These are phyloP conservation scores for Cyclotella baltica DNA, from an alignment of 108 stramenopile species.

Conservation along the genomic window DNA sequence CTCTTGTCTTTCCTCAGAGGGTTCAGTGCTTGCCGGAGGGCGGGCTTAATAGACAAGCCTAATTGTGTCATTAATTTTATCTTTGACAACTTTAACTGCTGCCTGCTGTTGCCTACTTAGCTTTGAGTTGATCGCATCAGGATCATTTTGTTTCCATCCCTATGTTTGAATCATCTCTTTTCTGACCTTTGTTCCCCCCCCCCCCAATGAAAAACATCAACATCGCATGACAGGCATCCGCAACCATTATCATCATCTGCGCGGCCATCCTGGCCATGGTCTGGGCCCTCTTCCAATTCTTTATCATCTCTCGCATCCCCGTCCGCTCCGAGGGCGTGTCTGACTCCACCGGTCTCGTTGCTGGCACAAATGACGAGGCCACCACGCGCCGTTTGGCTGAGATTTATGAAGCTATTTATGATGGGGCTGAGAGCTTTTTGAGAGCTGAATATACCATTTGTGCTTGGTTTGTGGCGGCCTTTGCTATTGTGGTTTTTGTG, in stretches of 20 bases:
- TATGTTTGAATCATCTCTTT: not conserved
- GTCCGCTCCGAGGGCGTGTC: conserved; percentile 63
- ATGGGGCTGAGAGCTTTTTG: conserved; percentile 96
- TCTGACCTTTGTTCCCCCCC: not conserved
- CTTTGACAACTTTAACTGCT: too few species aligned
- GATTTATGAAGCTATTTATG: conserved; percentile 94
- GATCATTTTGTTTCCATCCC: too few species aligned
- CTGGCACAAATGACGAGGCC: conserved; percentile 71
- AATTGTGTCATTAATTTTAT: too few species aligned
- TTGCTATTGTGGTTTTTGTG: conserved; percentile 85
- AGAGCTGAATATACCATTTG: conserved; percentile 96
- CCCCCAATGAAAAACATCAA: not conserved
- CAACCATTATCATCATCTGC: conserved; percentile 75
- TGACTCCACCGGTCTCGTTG: conserved; percentile 59
- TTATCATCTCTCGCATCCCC: conserved; percentile 83
- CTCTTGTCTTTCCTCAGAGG: too few species aligned
- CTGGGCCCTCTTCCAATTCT: conserved; percentile 82
- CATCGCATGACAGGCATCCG: conserved; percentile 51
- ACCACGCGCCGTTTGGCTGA: conserved; percentile 83
- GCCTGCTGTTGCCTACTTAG: too few species aligned
- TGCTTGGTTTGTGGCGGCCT: conserved; percentile 88
- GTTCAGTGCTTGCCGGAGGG: too few species aligned
- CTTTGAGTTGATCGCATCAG: too few species aligned
- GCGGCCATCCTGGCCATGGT: conserved; percentile 75
- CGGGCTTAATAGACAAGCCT: too few species aligned